Conservation (phyloP, 495 filamentous ascomycete species). For the Rusavskia elegans region DNA sequence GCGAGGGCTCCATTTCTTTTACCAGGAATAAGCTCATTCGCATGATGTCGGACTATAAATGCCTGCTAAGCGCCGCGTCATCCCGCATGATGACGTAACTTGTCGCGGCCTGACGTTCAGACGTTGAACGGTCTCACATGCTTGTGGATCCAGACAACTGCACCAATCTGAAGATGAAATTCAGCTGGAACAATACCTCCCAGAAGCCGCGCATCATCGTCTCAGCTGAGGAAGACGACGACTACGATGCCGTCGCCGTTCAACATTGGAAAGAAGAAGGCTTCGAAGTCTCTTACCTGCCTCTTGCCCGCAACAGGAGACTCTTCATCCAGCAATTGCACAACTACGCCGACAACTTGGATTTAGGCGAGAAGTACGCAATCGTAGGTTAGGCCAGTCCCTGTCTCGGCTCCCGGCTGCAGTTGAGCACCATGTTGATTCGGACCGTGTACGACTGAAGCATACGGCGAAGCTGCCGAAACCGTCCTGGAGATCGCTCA, state of each 20-base stretch:
- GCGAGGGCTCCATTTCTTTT: too few species aligned
- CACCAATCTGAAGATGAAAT: neutral
- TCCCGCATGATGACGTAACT: neutral
- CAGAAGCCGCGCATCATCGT: slow-evolving; percentile 35
- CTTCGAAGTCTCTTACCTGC: slow-evolving; percentile 46
- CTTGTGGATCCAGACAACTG: too few species aligned
- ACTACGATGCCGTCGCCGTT: slow-evolving; percentile 42
- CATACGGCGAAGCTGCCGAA: slow-evolving; percentile 42
- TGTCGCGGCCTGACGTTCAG: too few species aligned
- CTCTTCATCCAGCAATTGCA: slow-evolving; percentile 33
- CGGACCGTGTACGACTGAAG: slow-evolving; percentile 12
- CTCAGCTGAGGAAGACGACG: slow-evolving; percentile 42
- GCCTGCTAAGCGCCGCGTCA: too few species aligned
- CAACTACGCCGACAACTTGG: slow-evolving; percentile 26
- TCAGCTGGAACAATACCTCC: neutral
- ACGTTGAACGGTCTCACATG: too few species aligned
- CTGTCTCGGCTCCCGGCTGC: neutral
- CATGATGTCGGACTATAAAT: too few species aligned
- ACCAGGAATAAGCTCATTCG: too few species aligned
- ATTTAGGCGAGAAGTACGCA: slow-evolving; percentile 33
- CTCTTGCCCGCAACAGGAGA: slow-evolving; percentile 35
- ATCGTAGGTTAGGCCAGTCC: slow-evolving; percentile 25
- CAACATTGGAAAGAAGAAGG: slow-evolving; percentile 50
- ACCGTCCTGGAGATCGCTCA: slow-evolving; percentile 37
- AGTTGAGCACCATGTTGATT: neutral